A percentile compares a stretch with the other conserved stretches of the same genome.
Evolutionary conservation across 164 flowering plant species (phyloP).

Genomic region (Sextonia rubra): DNA sequence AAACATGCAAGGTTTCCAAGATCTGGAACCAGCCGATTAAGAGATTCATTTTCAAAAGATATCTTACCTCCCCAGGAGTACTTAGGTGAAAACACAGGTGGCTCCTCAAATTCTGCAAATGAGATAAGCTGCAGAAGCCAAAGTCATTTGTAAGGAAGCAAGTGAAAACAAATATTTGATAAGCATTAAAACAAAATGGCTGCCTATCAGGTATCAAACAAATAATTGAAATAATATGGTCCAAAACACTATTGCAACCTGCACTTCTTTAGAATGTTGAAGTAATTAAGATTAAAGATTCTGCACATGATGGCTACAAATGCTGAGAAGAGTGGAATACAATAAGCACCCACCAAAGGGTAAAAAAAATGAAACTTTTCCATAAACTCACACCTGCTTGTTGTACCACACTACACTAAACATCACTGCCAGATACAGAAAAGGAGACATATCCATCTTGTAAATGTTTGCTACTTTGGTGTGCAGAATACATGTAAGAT

Average conservation of each 20-base stretch:
- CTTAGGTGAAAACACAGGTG: slow-evolving; percentile 61
- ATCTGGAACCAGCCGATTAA: background rate
- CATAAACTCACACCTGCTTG: too few species aligned
- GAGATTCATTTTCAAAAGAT: background rate
- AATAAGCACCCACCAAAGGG: too few species aligned
- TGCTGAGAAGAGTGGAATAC: background rate
- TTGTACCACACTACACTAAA: too few species aligned
- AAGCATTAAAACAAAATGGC: background rate
- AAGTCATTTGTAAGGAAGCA: slow-evolving; percentile 9
- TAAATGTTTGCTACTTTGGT: too few species aligned
- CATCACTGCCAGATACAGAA: too few species aligned
- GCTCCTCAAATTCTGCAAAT: slow-evolving; percentile 60
- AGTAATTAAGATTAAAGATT: background rate
- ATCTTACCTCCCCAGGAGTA: slow-evolving; percentile 57
- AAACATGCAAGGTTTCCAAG: background rate
- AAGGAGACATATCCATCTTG: too few species aligned
- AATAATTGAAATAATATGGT: background rate
- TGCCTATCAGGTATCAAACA: too few species aligned
- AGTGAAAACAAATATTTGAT: background rate
- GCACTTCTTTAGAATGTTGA: background rate
- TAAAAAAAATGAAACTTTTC: too few species aligned
- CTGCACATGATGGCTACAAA: background rate
- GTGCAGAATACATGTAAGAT: too few species aligned
- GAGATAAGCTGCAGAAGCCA: slow-evolving; percentile 59
- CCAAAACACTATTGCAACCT: background rate